Conservation (phyloP, 2,329 filamentous ascomycete genomes). For the Mycosphaerella arachidis region DNA sequence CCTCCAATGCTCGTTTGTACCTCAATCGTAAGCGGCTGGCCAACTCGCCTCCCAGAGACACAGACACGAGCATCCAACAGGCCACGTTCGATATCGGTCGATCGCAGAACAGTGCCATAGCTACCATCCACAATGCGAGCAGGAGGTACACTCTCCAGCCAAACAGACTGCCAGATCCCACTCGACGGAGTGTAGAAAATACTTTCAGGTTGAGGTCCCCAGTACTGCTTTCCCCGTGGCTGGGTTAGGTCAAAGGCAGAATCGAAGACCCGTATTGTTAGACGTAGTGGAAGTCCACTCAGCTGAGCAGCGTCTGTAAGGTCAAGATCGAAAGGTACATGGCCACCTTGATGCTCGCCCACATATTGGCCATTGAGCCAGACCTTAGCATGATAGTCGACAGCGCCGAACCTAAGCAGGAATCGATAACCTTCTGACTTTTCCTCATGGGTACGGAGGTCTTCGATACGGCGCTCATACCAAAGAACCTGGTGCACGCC, state of each 20-base stretch:
- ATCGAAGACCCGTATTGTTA: conserved; percentile 59
- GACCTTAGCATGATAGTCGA: conserved; percentile 57
- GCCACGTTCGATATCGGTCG: conserved; percentile 52
- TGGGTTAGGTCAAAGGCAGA: conserved; percentile 62
- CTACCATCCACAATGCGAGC: conserved; percentile 53
- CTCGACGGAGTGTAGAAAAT: conserved; percentile 71
- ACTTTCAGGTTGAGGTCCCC: conserved; percentile 53
- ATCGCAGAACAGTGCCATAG: conserved; percentile 54
- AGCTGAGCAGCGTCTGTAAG: conserved; percentile 45
- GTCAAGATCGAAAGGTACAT: conserved; percentile 56
- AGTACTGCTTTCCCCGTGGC: conserved; percentile 65
- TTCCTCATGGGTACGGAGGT: conserved; percentile 23
- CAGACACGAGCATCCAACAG: conserved; percentile 49
- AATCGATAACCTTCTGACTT: conserved; percentile 39
- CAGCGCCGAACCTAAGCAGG: conserved; percentile 55
- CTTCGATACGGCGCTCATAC: conserved; percentile 50
- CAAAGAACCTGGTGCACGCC: conserved; percentile 63
- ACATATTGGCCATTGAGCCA: conserved; percentile 54
- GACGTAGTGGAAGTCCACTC: conserved; percentile 28
- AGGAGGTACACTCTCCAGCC: conserved; percentile 57
- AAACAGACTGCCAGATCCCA: conserved; percentile 71
- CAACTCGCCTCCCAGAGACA: conserved; percentile 47
- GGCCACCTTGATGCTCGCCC: conserved; percentile 55
- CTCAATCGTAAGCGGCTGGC: conserved; percentile 47
- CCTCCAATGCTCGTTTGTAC: conserved; percentile 53